phyloP scores from a whole-genome alignment of 1,284 basidiomycete species.

The Sporisorium exsertum region DNA sequence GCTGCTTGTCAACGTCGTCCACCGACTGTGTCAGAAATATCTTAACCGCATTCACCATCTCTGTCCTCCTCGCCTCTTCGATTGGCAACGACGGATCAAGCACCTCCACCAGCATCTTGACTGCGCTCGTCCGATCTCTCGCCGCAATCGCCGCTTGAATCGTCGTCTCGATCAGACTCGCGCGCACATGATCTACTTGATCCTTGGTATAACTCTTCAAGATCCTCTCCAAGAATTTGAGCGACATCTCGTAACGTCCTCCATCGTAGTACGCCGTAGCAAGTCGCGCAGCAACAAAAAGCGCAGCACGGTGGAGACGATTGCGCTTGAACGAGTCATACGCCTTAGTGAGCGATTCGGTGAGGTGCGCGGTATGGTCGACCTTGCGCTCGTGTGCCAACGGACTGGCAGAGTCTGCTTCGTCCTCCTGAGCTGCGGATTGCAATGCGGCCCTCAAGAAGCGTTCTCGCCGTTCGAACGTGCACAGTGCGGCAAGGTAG shows the following conservation, averaged over 20 bases:
- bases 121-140: conserved; percentile 23
- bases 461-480: conserved; percentile 50
- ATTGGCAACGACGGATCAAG: conserved; percentile 14
- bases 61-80: conserved; percentile 2
- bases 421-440: conserved; percentile 8
- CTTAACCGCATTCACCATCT: conserved; percentile 15
- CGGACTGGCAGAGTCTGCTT: conserved; percentile 17
- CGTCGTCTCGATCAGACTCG: conserved; percentile 29
- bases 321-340: conserved; percentile 56
- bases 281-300: conserved; percentile 52
- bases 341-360: conserved; percentile 49
- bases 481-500: conserved; percentile 63
- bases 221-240: conserved; percentile 61
- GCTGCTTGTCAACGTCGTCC: conserved; percentile 1
- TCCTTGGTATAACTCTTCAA: conserved; percentile 51
- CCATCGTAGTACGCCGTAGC: conserved; percentile 48
- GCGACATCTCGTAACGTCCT: conserved; percentile 48
- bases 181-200: conserved; percentile 19
- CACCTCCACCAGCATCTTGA: conserved; percentile 23
- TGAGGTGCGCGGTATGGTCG: conserved; percentile 52
- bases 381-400: conserved; percentile 57
- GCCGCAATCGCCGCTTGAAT: conserved; percentile 21
- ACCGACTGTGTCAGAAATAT: conserved; percentile 7
- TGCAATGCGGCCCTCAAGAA: conserved; percentile 20
- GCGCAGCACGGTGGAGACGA: conserved; percentile 28